phyloP scores from a whole-genome alignment of 2,329 filamentous ascomycete species.

The Cytospora schulzeri region DNA sequence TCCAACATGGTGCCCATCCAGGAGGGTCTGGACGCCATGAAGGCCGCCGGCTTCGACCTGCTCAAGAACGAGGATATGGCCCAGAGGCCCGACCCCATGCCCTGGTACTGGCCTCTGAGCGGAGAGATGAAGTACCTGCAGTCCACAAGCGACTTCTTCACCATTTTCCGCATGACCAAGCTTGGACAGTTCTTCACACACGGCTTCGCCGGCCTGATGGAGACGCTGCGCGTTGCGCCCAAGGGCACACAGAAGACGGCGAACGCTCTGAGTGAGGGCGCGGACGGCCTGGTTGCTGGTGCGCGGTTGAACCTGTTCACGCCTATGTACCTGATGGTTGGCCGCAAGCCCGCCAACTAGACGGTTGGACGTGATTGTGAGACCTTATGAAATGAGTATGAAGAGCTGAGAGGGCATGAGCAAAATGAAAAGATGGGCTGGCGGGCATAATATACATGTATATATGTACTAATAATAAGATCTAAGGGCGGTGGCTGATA shows the following conservation, averaged over 20 bases:
- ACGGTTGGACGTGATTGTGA: conserved; percentile 7
- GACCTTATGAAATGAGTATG: not conserved
- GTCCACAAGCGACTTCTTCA: conserved; percentile 77
- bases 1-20: conserved; percentile 93
- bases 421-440: conserved; percentile 3
- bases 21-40: conserved; percentile 80
- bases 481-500: conserved; percentile 4
- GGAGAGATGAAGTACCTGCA: conserved; percentile 84
- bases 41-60: conserved; percentile 83
- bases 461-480: conserved; percentile 23
- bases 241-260: conserved; percentile 92
- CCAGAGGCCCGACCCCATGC: conserved; percentile 70
- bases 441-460: conserved; percentile 12
- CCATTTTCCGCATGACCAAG: conserved; percentile 86
- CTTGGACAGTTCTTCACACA: conserved; percentile 76
- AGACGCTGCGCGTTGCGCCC: conserved; percentile 75
- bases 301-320: conserved; percentile 92
- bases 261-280: conserved; percentile 79
- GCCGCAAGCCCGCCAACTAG: conserved; percentile 70
- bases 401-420: conserved; percentile 4
- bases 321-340: conserved; percentile 97
- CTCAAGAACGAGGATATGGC: conserved; percentile 86
- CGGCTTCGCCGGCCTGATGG: conserved; percentile 73
- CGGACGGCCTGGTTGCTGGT: conserved; percentile 84
- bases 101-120: conserved; percentile 93